Evolutionary conservation across 2,329 filamentous ascomycete species (phyloP).

Genomic region (Daldinia sp.): DNA sequence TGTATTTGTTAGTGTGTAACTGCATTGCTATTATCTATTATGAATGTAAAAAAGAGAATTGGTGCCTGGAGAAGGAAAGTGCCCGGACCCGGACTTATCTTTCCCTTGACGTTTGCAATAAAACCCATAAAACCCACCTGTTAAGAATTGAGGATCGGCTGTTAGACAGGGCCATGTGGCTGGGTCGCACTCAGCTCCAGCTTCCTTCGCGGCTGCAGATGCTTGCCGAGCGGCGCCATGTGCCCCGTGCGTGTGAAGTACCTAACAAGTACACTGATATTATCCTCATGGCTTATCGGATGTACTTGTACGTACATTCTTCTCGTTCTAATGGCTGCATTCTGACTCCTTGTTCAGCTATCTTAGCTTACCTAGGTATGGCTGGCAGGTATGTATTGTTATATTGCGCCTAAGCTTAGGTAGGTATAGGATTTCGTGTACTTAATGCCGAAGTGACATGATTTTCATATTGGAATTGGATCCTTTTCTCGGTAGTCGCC

Average conservation of each 20-base stretch:
- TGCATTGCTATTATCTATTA: too few relatives aligned
- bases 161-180: constrained; percentile 39
- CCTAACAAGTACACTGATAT: constrained; percentile 12
- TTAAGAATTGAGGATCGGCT: constrained; percentile 36
- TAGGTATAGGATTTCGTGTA: background rate
- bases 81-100: constrained; percentile 9
- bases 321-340: too few relatives aligned
- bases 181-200: constrained; percentile 36
- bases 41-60: constrained; percentile 8
- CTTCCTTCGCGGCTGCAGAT: constrained; percentile 35
- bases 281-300: background rate
- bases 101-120: constrained; percentile 29
- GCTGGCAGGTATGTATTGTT: too few relatives aligned
- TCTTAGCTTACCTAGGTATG: too few relatives aligned
- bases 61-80: constrained; percentile 21
- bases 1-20: background rate
- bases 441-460: constrained; percentile 18
- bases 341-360: too few relatives aligned
- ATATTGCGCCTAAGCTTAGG: too few relatives aligned
- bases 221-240: constrained; percentile 31
- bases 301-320: background rate
- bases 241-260: constrained; percentile 28
- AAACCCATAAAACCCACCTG: constrained; percentile 28
- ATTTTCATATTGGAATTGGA: constrained; percentile 7
- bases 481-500: constrained; percentile 14